Base-by-base conservation (phyloP, 2,329 filamentous ascomycete genomes). In the Sclerotinia minor region DNA sequence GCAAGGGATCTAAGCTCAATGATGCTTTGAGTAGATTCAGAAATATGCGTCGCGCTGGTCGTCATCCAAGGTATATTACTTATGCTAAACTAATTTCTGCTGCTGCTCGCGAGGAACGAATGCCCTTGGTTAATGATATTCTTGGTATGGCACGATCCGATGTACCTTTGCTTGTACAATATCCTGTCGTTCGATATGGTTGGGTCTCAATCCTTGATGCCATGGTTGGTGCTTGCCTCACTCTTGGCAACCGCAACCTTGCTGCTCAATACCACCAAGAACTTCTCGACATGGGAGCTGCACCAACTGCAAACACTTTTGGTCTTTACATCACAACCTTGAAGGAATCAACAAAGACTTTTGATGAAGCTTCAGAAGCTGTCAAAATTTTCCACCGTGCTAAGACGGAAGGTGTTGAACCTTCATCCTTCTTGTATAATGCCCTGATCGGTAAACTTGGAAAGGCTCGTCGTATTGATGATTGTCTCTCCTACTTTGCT, bases 271-370 rank as follows among this genome's bases (percentile, higher is more conserved):
- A 91, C 79, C 95, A 98, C 77, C 90, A 95, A 79, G 92, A 99
- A 78, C 84, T 99, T 73, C 84, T 96, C 60, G 89, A 92, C 69
- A 95, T 98, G 83, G 94, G 94, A 59, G 89, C 91, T 69, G 90
- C 94, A 13, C 95, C 95, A 21, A 96, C 94, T 2, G 95, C 95
- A 54, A 99, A 99, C 83, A 99, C 95, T 0, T 99, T 96, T 74
- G 95, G 95, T 69, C 86, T 99, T 24, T 99, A 98, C 84, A 99
- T 99, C 80, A 98, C 96, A n/a, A 98, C 94, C 1, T 84, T 99
- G 70, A 97, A 98, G 82, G 94, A 97, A 77, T 96, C 92, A 0
- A 92, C 92, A 72, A 97, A 96, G 86, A 98, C 94, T 0, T 98
- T 97, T 72, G 95, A 99, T 76, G 95, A 99, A 79, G 95, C 95